Conservation (phyloP, 441 rosid genomes). For the Flueggea neowawraea region DNA sequence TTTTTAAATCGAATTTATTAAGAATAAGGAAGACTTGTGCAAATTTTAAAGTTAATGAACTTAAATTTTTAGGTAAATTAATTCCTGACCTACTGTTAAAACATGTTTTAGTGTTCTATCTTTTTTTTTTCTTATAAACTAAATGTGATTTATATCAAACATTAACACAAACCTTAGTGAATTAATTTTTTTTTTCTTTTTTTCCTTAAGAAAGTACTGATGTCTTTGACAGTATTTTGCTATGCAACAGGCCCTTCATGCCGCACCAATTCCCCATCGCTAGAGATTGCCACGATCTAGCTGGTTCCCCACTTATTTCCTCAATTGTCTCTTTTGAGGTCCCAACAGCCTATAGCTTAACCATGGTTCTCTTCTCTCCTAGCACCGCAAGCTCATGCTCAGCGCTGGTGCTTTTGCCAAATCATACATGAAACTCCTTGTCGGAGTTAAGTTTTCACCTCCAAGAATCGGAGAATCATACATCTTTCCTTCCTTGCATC, state of each 20-base stretch:
- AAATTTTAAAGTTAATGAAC: too few relatives aligned
- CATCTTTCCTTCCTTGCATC: slow-evolving; percentile 37
- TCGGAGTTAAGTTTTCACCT: slow-evolving; percentile 44
- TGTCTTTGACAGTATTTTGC: slow-evolving; percentile 88
- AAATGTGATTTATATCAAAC: too few relatives aligned
- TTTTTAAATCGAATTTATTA: too few relatives aligned
- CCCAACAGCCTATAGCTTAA: slow-evolving; percentile 65
- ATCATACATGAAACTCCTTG: slow-evolving; percentile 39
- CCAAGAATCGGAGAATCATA: slow-evolving; percentile 51
- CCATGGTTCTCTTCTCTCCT: slow-evolving; percentile 64
- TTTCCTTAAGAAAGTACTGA: slow-evolving; percentile 32
- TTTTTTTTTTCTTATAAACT: too few relatives aligned
- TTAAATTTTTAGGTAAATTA: too few relatives aligned
- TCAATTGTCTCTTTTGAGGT: slow-evolving; percentile 35
- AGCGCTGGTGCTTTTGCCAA: slow-evolving; percentile 44
- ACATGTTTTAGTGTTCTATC: too few relatives aligned
- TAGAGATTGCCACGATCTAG: slow-evolving; percentile 30
- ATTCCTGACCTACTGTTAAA: too few relatives aligned
- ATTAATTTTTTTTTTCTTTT: background rate
- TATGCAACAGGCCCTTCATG: slow-evolving; percentile 84
- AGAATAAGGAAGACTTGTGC: too few relatives aligned
- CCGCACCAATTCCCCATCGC: slow-evolving; percentile 67
- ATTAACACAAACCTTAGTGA: too few relatives aligned
- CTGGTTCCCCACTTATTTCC: slow-evolving; percentile 13
- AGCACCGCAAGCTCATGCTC: slow-evolving; percentile 34